A percentile compares a stretch with the other conserved stretches of the same genome.
Evolutionary conservation across 2,329 filamentous ascomycete genomes (phyloP).

Genomic region (Exophiala sp.): DNA sequence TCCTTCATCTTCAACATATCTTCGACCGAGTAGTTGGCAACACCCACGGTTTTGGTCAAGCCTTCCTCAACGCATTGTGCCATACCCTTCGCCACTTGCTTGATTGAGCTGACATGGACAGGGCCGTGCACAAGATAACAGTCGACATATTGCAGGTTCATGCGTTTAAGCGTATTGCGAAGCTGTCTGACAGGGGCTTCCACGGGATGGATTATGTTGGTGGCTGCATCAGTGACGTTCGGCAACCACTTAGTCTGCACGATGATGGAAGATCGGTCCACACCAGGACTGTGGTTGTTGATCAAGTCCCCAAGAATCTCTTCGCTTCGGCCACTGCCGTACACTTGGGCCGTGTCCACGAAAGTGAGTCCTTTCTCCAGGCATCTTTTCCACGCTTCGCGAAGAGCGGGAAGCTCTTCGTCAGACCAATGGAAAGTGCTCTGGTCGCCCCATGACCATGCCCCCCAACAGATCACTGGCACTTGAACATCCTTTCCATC

Average conservation of each 20-base stretch:
- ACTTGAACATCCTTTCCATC: slow-evolving; percentile 28
- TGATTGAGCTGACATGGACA: slow-evolving; percentile 38
- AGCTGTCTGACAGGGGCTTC: slow-evolving; percentile 36
- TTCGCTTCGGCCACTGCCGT: slow-evolving; percentile 41
- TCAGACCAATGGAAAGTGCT: slow-evolving; percentile 34
- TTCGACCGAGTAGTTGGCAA: slow-evolving; percentile 41
- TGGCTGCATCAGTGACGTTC: slow-evolving; percentile 26
- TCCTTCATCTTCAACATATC: slow-evolving; percentile 42
- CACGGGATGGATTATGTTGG: slow-evolving; percentile 33
- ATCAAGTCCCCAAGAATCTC: slow-evolving; percentile 40
- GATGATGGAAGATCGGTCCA: slow-evolving; percentile 35
- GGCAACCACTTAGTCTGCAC: slow-evolving; percentile 41
- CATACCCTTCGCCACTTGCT: slow-evolving; percentile 38
- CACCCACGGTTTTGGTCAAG: slow-evolving; percentile 39
- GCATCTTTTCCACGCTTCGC: slow-evolving; percentile 38
- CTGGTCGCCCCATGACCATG: slow-evolving; percentile 33
- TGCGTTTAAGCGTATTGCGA: slow-evolving; percentile 35
- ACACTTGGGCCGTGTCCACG: slow-evolving; percentile 43
- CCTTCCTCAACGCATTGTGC: slow-evolving; percentile 42
- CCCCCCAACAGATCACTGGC: slow-evolving; percentile 30
- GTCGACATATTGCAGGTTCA: slow-evolving; percentile 40
- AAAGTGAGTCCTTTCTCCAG: slow-evolving; percentile 38
- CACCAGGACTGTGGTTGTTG: slow-evolving; percentile 27
- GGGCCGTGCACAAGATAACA: slow-evolving; percentile 43
- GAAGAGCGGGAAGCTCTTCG: slow-evolving; percentile 34